These are phyloP conservation scores for Tricholomella constricta DNA, from an alignment of 768 basidiomycete genomes.

Conservation along the genomic window DNA sequence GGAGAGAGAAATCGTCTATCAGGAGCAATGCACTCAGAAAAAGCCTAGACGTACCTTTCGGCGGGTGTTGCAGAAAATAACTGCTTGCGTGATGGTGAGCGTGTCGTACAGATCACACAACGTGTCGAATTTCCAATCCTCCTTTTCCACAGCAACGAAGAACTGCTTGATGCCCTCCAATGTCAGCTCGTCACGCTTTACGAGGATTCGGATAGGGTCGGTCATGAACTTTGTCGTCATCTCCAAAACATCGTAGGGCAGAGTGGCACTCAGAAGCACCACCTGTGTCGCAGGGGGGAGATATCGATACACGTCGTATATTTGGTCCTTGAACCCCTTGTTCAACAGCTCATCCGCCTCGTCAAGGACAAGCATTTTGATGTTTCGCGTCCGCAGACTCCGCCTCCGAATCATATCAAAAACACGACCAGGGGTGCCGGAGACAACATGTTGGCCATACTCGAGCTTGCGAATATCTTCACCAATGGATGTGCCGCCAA, in stretches of 20 bases:
- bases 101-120: slow-evolving; percentile 98
- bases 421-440: slow-evolving; percentile 96
- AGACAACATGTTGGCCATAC: slow-evolving; percentile 96
- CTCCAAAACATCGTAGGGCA: slow-evolving; percentile 96
- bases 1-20: slow-evolving; percentile 7
- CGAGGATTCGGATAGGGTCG: slow-evolving; percentile 96
- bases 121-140: slow-evolving; percentile 99
- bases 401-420: slow-evolving; percentile 99
- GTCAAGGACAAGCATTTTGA: slow-evolving; percentile 96
- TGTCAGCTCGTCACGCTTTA: slow-evolving; percentile 99
- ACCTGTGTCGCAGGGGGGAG: slow-evolving; percentile 97
- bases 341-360: slow-evolving; percentile 96
- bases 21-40: slow-evolving; percentile 1
- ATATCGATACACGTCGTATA: slow-evolving; percentile 98
- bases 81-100: slow-evolving; percentile 97
- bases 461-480: slow-evolving; percentile 98
- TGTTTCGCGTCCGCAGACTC: slow-evolving; percentile 90
- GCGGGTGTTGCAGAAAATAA: slow-evolving; percentile 98
- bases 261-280: slow-evolving; percentile 92
- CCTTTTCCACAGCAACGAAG: slow-evolving; percentile 98
- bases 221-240: slow-evolving; percentile 99
- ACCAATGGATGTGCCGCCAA: slow-evolving; percentile 95
- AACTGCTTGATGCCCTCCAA: slow-evolving; percentile 96
- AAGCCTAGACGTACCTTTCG: slow-evolving; percentile 70
- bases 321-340: slow-evolving; percentile 99